Base-by-base conservation (phyloP, 371 early-diverging fungal genomes). In the Syncephalastrum monosporum region DNA sequence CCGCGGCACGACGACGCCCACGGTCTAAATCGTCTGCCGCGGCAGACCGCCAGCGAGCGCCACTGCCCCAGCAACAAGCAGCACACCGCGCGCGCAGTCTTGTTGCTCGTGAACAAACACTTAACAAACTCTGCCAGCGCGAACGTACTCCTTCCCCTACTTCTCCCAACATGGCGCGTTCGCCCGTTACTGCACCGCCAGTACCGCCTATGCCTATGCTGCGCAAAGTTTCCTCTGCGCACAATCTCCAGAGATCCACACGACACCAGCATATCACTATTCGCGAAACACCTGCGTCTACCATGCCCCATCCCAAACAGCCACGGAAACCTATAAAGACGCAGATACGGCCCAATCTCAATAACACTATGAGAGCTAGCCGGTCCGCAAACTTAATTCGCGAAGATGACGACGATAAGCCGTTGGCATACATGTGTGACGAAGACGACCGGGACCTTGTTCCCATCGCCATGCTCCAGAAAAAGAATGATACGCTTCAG, bases 361-460 rank as follows among this genome's bases (percentile, higher is more conserved):
- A 10, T 10, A 33, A 2, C 38, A 33, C 38, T 10, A 2, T 33
- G 12, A 5, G 38, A 33, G 8, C 38, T 12, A 33, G 38, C 38
- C 38, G 12, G 38, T 33, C 38, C 15, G 46, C 15, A 44, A 25
- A 42, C 42, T 17, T n/a, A 7, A 42, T 42, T 38, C 21, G 43
- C 42, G 54, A 55, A 27, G 47, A 47, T 25, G 56, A 55, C 19
- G 56, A 55, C 24, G 33, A 55, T 47, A 33, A 46, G 33, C 56
- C 56, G 7, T 33, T 55, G 23, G 56, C 56, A 27, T 16, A 55
- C 19, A 29, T 45, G 19, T 43, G 47, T 25, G 56, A 43, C 14
- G 55, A 44, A 47, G 56, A 55, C 21, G 56, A 55, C 10, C 38
- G 43, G 56, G 56, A 55, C 13, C 47, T 55, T 0, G 56, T 55